Conservation (phyloP, 352 stramenopile species). For the Pythium aquatile region DNA sequence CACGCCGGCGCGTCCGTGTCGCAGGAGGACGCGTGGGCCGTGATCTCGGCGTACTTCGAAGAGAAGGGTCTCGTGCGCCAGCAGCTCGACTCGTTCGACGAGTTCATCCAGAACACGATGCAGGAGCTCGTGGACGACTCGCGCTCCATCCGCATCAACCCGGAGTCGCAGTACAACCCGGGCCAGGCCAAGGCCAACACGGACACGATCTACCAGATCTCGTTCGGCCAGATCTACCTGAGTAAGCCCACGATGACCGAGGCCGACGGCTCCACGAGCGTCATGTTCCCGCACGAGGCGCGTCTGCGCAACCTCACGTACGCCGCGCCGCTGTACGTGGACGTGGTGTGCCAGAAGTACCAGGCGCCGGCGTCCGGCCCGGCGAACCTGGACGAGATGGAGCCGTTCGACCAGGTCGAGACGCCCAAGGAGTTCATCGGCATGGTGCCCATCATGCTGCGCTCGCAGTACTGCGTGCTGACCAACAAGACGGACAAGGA, state of each 20-base stretch:
- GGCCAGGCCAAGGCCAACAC: constrained; percentile 92
- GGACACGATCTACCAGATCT: constrained; percentile 94
- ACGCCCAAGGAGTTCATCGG: constrained; percentile 95
- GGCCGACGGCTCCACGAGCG: constrained; percentile 95
- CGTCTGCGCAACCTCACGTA: constrained; percentile 99
- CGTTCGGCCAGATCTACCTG: constrained; percentile 98
- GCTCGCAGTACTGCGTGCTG: constrained; percentile 95
- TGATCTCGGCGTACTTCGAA: constrained; percentile 99
- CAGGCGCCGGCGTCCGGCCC: constrained; percentile 57
- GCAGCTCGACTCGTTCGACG: constrained; percentile 99
- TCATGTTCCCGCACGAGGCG: constrained; percentile 99
- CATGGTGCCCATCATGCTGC: constrained; percentile 99
- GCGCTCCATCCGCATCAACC: constrained; percentile 95
- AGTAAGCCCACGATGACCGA: constrained; percentile 97
- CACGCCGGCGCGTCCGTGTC: constrained; percentile 86
- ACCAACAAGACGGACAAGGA: constrained; percentile 92
- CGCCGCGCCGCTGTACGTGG: constrained; percentile 97
- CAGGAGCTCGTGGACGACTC: constrained; percentile 98
- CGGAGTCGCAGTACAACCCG: constrained; percentile 95
- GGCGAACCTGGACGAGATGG: constrained; percentile 83
- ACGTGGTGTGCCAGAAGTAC: constrained; percentile 95
- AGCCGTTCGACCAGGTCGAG: constrained; percentile 85
- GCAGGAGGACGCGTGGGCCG: constrained; percentile 98
- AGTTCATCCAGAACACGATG: constrained; percentile 99
- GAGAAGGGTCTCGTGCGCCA: constrained; percentile 99